Evolutionary conservation across 352 stramenopile genomes (phyloP).

Genomic region (Pythium myriotylum): DNA sequence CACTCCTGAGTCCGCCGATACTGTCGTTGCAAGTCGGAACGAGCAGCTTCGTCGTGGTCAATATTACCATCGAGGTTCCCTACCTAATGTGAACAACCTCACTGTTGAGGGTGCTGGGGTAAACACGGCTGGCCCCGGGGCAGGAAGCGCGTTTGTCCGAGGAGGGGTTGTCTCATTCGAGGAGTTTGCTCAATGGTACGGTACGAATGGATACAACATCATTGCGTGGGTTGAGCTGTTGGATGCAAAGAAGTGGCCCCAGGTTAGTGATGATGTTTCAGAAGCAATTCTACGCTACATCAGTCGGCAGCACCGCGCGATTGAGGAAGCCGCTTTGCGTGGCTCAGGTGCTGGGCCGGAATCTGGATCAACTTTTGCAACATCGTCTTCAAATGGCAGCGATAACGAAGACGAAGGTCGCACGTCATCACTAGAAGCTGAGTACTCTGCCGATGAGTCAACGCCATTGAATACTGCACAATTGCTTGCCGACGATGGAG

Average conservation of each 20-base stretch:
- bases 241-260: conserved; percentile 83
- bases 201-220: conserved; percentile 72
- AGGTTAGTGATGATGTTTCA: conserved; percentile 57
- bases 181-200: conserved; percentile 89
- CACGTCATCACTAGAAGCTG: conserved; percentile 44
- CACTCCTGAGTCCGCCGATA: conserved; percentile 45
- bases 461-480: conserved; percentile 43
- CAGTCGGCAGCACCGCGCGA: conserved; percentile 65
- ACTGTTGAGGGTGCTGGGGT: conserved; percentile 56
- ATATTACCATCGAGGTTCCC: conserved; percentile 74
- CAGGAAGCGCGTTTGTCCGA: conserved; percentile 68
- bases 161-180: conserved; percentile 82
- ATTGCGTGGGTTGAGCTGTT: conserved; percentile 89
- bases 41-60: conserved; percentile 32
- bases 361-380: conserved; percentile 66
- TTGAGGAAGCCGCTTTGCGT: conserved; percentile 31
- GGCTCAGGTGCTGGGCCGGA: conserved; percentile 37
- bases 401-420: conserved; percentile 37
- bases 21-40: conserved; percentile 37
- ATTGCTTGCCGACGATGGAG: conserved; percentile 39
- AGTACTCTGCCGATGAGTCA: conserved; percentile 41
- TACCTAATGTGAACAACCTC: conserved; percentile 60
- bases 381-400: conserved; percentile 69
- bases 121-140: conserved; percentile 56
- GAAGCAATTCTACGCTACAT: conserved; percentile 82